phyloP scores from a whole-genome alignment of 2,329 filamentous ascomycete species.

The Aspergillus fumigatiaffinis region DNA sequence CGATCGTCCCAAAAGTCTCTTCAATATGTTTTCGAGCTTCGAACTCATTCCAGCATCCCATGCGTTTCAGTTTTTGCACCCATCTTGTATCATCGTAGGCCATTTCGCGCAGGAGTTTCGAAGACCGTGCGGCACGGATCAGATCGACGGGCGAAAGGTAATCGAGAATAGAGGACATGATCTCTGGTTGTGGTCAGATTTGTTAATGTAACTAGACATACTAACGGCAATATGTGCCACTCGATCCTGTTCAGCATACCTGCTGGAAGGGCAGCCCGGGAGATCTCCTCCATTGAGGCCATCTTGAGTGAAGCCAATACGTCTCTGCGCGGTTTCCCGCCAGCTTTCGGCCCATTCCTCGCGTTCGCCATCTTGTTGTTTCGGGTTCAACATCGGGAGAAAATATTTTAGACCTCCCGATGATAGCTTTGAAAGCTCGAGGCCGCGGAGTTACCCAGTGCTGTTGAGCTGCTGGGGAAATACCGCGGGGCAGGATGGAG shows the following conservation, averaged over 20 bases:
- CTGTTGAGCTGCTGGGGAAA: background rate
- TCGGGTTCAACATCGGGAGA: slow-evolving; percentile 25
- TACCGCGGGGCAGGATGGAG: background rate
- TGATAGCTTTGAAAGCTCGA: slow-evolving; percentile 5
- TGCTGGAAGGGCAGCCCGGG: slow-evolving; percentile 75
- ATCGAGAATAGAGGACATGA: slow-evolving; percentile 82
- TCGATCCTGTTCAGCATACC: slow-evolving; percentile 49
- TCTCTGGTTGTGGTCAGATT: slow-evolving; percentile 57
- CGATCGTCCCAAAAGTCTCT: slow-evolving; percentile 49
- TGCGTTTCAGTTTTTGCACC: slow-evolving; percentile 78
- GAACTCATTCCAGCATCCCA: slow-evolving; percentile 87
- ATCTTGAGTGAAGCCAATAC: slow-evolving; percentile 74
- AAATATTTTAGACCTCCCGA: slow-evolving; percentile 2
- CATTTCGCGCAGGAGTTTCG: slow-evolving; percentile 89
- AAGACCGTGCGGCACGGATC: slow-evolving; percentile 78
- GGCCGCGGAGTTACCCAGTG: background rate
- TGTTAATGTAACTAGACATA: background rate
- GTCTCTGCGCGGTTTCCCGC: slow-evolving; percentile 41
- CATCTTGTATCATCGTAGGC: slow-evolving; percentile 97
- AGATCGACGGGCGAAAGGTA: slow-evolving; percentile 83
- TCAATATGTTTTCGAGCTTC: slow-evolving; percentile 81
- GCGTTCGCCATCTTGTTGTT: slow-evolving; percentile 45
- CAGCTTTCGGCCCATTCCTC: slow-evolving; percentile 40
- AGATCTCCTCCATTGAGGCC: slow-evolving; percentile 69
- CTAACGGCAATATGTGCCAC: background rate